These are phyloP conservation scores for Solanum pennellii DNA, from an alignment of 257 asterid genomes.

Conservation along the genomic window DNA sequence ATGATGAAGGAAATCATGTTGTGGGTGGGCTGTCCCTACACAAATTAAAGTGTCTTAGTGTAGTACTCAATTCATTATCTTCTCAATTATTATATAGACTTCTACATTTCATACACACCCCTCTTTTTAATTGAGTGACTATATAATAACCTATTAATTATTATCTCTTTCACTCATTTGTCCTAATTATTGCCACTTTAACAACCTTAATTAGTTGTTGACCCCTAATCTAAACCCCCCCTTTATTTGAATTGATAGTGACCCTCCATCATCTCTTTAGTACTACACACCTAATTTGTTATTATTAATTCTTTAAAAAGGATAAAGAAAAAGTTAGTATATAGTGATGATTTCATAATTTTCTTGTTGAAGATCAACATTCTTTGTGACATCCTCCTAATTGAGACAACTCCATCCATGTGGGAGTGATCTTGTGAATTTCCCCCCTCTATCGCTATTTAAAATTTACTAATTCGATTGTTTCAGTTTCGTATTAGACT, in stretches of 20 bases:
- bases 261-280: neutral
- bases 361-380: neutral
- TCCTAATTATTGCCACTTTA: constrained; percentile 27
- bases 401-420: neutral
- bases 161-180: constrained; percentile 11
- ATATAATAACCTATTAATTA: neutral
- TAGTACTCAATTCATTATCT: constrained; percentile 28
- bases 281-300: neutral
- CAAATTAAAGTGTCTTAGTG: neutral
- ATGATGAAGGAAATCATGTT: constrained; percentile 12
- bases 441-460: neutral
- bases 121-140: neutral
- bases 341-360: neutral
- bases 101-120: constrained; percentile 24
- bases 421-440: neutral
- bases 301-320: neutral
- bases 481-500: neutral
- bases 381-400: neutral
- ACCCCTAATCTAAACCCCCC: neutral
- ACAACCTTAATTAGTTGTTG: constrained; percentile 21
- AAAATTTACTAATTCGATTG: neutral
- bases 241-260: neutral
- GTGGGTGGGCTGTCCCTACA: constrained; percentile 41
- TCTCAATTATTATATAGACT: constrained; percentile 28
- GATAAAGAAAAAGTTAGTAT: neutral